These are phyloP conservation scores for Tanozyma kutaoensis DNA, from an alignment of 805 yeast species.

Conservation along the genomic window DNA sequence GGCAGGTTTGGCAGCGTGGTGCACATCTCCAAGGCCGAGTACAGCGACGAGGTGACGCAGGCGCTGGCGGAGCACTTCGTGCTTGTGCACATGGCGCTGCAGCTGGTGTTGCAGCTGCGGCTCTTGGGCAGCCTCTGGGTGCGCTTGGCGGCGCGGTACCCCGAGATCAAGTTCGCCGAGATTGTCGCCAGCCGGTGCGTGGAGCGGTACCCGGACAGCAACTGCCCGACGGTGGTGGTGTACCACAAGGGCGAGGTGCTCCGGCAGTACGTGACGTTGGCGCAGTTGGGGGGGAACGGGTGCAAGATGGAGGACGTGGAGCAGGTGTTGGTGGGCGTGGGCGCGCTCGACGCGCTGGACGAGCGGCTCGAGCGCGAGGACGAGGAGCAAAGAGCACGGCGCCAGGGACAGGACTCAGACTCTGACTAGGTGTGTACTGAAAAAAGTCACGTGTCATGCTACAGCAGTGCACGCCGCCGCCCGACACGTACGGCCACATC, in stretches of 20 bases:
- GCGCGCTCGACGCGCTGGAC: slow-evolving; percentile 56
- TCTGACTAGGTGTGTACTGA: no score
- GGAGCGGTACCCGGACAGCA: slow-evolving; percentile 80
- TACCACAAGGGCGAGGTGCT: slow-evolving; percentile 69
- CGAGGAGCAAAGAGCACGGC: no score
- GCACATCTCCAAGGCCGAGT: slow-evolving; percentile 73
- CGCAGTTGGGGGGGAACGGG: slow-evolving; percentile 75
- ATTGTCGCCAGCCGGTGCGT: slow-evolving; percentile 86
- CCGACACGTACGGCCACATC: slow-evolving; percentile 16
- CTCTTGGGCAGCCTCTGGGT: slow-evolving; percentile 46
- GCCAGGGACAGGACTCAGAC: no score
- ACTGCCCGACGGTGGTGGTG: slow-evolving; percentile 83
- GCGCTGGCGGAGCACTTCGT: neutral
- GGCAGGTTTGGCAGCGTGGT: slow-evolving; percentile 62
- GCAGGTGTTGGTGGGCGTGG: slow-evolving; percentile 48
- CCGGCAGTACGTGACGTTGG: slow-evolving; percentile 70
- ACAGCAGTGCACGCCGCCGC: slow-evolving; percentile 6
- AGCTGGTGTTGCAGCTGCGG: slow-evolving; percentile 61
- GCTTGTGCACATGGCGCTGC: slow-evolving; percentile 55
- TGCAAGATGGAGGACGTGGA: slow-evolving; percentile 63
- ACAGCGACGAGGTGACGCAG: slow-evolving; percentile 6
- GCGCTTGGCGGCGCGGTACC: slow-evolving; percentile 50
- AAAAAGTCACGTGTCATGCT: neutral
- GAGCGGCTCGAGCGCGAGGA: slow-evolving; percentile 51
- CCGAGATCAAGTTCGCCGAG: slow-evolving; percentile 82